These are phyloP conservation scores for Coniochaeta ligniaria DNA, from an alignment of 2,329 filamentous ascomycete genomes.

Conservation along the genomic window DNA sequence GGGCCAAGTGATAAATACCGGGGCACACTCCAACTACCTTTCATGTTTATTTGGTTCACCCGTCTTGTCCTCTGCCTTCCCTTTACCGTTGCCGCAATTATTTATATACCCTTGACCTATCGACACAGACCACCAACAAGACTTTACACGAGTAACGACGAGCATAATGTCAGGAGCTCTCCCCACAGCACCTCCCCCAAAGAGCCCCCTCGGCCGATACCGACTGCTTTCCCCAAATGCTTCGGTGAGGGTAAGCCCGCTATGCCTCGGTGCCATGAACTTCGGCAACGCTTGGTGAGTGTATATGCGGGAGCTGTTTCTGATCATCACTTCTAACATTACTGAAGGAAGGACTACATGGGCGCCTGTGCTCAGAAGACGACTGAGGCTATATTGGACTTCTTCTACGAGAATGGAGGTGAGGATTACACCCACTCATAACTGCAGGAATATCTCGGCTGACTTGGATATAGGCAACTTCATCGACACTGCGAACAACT, in stretches of 20 bases:
- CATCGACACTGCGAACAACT: constrained; percentile 65
- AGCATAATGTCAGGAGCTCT: constrained; percentile 9
- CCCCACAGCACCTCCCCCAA: constrained; percentile 38
- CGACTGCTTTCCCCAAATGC: constrained; percentile 60
- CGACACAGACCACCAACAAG: neutral
- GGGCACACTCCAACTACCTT: neutral
- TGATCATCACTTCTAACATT: neutral
- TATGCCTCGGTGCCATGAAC: constrained; percentile 60
- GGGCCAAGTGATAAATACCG: neutral
- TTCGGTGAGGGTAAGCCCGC: constrained; percentile 57
- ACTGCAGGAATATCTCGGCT: neutral
- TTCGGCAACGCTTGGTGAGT: constrained; percentile 49
- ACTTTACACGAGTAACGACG: neutral
- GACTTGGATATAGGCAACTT: constrained; percentile 51
- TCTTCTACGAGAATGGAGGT: constrained; percentile 49
- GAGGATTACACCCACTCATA: neutral
- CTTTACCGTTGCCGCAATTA: neutral
- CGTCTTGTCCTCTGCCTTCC: neutral
- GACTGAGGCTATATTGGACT: constrained; percentile 58
- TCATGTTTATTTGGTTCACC: neutral
- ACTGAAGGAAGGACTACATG: constrained; percentile 39
- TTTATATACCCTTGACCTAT: neutral
- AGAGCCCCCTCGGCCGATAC: constrained; percentile 57
- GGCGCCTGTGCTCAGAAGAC: constrained; percentile 58
- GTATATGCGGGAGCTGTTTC: neutral